Base-by-base conservation (phyloP, 1,284 basidiomycete genomes). In the Anthracocystis panici-leucophaei region DNA sequence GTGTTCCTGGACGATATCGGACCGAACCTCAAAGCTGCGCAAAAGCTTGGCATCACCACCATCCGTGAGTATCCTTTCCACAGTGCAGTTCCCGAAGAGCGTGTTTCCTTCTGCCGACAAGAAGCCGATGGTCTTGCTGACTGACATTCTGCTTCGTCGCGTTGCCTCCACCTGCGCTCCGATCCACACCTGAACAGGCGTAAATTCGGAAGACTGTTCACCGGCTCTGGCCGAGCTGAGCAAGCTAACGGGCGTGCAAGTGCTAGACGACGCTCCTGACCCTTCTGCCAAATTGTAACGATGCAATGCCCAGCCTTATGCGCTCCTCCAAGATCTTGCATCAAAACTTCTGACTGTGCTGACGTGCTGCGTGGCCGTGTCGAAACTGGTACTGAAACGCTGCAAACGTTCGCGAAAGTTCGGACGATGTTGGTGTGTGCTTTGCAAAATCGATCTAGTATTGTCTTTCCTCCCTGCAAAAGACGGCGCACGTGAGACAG, bases 1-100 rank as follows among this genome's bases (percentile, higher is more conserved):
- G 78, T 86, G 31, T 86, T 86, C 54, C 72, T 86, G 20, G 85
- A 86, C 73, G 85, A 86, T 53, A 84, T 86, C 38, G 85, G 85
- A 38, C 70, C 65, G 31, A 86, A 86, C 57, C 78, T 86, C 45
- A 84, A 82, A 25, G 77, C 85, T 0, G 85, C 85, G 12, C 57
- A 71, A 10, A 74, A 80, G 62, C 61, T 86, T 20, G 85, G 85
- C 10, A 85, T 86, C 41, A 71, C 73, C 7, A 86, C 85, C 2
- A 86, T 86, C 57, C 85, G 85, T 85, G 51, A 71, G 81, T 82
- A 25, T 21, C 21, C 31, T 21, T 21, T 20, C 20, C 50, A 11
- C 11, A 7, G 9, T 14, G 35, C 20, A 41, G 42, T 9, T 5
- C 2, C 20, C 3, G 21, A n/a, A 23, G n/a, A 38, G 31, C 29